Evolutionary conservation across 805 yeast species (phyloP).

Genomic region (Myxozyma melibiosi): DNA sequence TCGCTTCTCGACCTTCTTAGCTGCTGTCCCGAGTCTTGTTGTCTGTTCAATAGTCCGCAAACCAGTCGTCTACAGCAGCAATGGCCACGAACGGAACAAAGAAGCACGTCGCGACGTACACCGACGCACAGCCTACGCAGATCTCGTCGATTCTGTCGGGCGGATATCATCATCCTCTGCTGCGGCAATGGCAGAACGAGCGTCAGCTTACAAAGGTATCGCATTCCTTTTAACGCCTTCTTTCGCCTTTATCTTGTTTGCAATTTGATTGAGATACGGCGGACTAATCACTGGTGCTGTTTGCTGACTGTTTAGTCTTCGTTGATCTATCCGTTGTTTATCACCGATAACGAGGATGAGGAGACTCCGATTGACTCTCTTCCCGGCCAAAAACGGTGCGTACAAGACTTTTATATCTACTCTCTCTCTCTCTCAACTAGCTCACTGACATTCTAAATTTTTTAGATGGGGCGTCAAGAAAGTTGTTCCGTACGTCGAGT

Average conservation of each 20-base stretch:
- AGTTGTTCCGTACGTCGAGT: constrained; percentile 67
- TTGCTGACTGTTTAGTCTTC: constrained; percentile 34
- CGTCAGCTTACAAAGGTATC: constrained; percentile 82
- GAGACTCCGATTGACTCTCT: constrained; percentile 71
- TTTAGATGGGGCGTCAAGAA: constrained; percentile 77
- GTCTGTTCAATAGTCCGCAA: too few relatives aligned
- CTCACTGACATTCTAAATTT: too few relatives aligned
- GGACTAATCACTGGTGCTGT: too few relatives aligned
- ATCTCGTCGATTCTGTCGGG: constrained; percentile 84
- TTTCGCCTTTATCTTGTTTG: constrained; percentile 88
- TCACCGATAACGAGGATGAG: constrained; percentile 79
- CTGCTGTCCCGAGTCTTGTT: too few relatives aligned
- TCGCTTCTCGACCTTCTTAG: too few relatives aligned
- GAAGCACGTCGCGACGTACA: constrained; percentile 72
- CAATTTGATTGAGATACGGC: too few relatives aligned
- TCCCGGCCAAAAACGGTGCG: constrained; percentile 69
- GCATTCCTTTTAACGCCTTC: constrained; percentile 21
- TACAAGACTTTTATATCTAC: not conserved
- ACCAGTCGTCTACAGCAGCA: too few relatives aligned
- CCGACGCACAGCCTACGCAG: constrained; percentile 58
- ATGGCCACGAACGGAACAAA: constrained; percentile 39
- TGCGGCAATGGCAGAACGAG: constrained; percentile 90
- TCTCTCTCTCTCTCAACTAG: too few relatives aligned
- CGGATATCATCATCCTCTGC: constrained; percentile 87
- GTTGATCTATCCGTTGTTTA: constrained; percentile 87